A percentile compares a stretch with the other conserved stretches of the same genome.
phyloP scores from a whole-genome alignment of 23 red algal species.

The Gracilaria vermiculophylla region DNA sequence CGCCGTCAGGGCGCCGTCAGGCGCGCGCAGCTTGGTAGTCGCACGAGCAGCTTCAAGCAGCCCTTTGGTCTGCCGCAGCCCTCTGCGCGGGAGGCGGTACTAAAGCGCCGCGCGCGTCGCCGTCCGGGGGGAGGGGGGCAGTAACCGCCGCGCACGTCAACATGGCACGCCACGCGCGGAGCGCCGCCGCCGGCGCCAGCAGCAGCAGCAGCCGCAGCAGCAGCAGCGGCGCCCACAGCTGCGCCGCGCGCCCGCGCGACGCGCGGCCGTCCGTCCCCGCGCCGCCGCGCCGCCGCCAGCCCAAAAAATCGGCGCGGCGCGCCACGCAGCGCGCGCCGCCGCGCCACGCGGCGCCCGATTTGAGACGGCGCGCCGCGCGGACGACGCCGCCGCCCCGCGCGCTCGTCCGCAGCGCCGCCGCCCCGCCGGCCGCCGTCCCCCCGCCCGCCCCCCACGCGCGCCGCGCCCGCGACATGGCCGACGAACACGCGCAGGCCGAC shows the following conservation, averaged over 20 bases:
- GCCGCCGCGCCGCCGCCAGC: background rate
- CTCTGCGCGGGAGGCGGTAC: too few relatives aligned
- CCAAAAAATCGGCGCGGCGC: background rate
- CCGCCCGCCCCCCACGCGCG: background rate
- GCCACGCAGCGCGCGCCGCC: background rate
- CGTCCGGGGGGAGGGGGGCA: too few relatives aligned
- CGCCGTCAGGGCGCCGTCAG: too few relatives aligned
- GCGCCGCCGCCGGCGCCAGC: background rate
- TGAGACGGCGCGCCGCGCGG: background rate
- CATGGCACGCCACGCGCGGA: too few relatives aligned
- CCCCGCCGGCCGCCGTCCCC: background rate
- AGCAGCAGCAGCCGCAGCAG: background rate
- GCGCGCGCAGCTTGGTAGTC: too few relatives aligned
- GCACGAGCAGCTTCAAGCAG: too few relatives aligned
- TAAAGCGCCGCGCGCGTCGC: too few relatives aligned
- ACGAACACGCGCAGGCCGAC: background rate
- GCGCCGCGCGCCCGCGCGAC: background rate
- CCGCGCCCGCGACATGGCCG: slow-evolving; percentile 1
- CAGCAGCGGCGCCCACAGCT: background rate
- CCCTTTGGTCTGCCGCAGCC: too few relatives aligned
- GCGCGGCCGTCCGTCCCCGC: background rate
- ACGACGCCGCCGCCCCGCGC: background rate
- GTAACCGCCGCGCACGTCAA: too few relatives aligned
- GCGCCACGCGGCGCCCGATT: background rate
- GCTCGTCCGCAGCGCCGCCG: background rate